Evolutionary conservation across 257 asterid species (phyloP), one percentile per base, ranked within the genome.

Genomic region (Solanum pennellii): DNA sequence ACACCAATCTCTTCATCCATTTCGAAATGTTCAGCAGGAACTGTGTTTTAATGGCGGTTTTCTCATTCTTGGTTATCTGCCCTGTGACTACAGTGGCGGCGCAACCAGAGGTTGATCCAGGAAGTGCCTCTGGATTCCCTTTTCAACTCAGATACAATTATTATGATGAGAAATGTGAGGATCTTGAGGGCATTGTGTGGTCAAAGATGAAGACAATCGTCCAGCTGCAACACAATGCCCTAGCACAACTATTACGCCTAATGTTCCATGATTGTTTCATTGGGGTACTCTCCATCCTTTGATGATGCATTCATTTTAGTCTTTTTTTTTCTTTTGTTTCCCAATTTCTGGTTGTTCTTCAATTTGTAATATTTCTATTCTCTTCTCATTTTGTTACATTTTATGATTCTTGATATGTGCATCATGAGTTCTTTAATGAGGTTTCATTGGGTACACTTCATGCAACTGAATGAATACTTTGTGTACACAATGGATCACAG

Each of bases 181-280:
- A 15, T 44, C 9, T 44, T 45, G 41, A 79, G 41, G 15, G 2
- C 39, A 45, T 45, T 79, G 84, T 44, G 84, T 14, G 62, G 65
- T 7, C 15, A 0, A 79, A 4, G 41, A 45, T 45, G 84, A 27
- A 25, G 65, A 79, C n/a, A 14, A n/a, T 79, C 25, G 84, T 79
- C 25, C 25, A 79, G 39, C 62, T 79, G n/a, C 65, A 79, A 0
- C 84, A 74, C 27, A 83, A 88, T 31, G 88, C 90, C 72, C 69
- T 89, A 2, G 89, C 91, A 15, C 92, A 91, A 62, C 89, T 91
- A 25, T 76, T 89, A 12, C 90, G 93, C 69, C 89, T 91, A 20
- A 39, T 88, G 23, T 89, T 91, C 66, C 93, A 89, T 82, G 93
- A 91, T 72, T 91, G 91, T 68, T 89, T 91, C 86, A 89, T 91